Conservation (phyloP, 2,329 filamentous ascomycete genomes). For the Microascus cirrosus region DNA sequence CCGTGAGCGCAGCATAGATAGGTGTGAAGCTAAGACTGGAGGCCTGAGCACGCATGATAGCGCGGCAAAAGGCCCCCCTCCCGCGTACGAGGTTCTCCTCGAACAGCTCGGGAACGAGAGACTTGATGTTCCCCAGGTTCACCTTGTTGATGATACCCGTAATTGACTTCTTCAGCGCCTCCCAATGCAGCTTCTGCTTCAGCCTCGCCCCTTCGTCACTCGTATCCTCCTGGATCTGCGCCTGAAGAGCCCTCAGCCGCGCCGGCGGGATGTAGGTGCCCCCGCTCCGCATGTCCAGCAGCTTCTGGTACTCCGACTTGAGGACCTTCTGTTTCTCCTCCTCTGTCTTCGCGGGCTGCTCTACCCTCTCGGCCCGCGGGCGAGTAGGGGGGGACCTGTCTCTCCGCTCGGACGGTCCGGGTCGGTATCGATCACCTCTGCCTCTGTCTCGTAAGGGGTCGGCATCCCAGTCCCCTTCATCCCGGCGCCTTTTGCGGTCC, state of each 20-base stretch:
- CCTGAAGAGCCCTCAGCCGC: constrained; percentile 79
- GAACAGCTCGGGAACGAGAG: constrained; percentile 93
- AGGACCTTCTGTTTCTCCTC: constrained; percentile 80
- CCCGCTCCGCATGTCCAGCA: constrained; percentile 84
- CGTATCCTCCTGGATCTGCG: constrained; percentile 91
- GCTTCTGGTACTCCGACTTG: constrained; percentile 87
- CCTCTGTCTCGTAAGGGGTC: constrained; percentile 29
- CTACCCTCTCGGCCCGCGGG: background rate
- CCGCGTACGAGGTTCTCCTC: constrained; percentile 88
- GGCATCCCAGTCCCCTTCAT: constrained; percentile 1
- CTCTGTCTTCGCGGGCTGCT: constrained; percentile 42
- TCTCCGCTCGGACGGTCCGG: constrained; percentile 16
- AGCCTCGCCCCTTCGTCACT: constrained; percentile 98
- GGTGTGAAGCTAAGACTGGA: constrained; percentile 92
- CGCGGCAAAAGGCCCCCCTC: constrained; percentile 83
- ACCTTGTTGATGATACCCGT: constrained; percentile 99
- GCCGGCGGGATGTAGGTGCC: constrained; percentile 96
- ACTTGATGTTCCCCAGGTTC: constrained; percentile 95
- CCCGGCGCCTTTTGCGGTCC: constrained; percentile 8
- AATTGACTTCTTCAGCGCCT: constrained; percentile 96
- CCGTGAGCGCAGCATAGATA: constrained; percentile 90
- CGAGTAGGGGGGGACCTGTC: constrained; percentile 18
- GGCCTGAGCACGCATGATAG: constrained; percentile 97
- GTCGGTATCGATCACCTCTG: constrained; percentile 36
- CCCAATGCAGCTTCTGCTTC: constrained; percentile 58